phyloP scores from a whole-genome alignment of 345 rosid species.

The Rhizophora apiculata region DNA sequence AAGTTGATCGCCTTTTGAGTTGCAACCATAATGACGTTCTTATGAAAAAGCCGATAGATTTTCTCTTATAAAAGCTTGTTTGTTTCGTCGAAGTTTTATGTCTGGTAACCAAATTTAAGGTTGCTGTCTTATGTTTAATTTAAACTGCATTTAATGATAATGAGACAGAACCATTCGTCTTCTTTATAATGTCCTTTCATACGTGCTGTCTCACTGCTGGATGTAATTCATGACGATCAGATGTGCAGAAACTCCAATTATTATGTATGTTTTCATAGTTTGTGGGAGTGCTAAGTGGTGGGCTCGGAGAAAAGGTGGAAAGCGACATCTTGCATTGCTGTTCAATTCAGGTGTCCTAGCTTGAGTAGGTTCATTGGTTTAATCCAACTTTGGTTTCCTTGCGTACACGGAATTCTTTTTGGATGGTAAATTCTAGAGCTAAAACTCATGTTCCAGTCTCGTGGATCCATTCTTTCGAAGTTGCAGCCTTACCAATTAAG shows the following conservation, averaged over 20 bases:
- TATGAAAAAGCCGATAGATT: neutral
- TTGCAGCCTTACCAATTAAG: too few species aligned
- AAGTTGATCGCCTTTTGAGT: neutral
- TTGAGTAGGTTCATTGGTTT: neutral
- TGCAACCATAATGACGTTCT: neutral
- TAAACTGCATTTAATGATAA: neutral
- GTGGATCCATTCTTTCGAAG: too few species aligned
- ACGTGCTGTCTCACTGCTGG: neutral
- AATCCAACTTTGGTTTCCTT: neutral
- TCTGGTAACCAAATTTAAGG: too few species aligned
- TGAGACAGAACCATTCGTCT: neutral
- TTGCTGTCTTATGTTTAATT: neutral
- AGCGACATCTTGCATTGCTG: neutral
- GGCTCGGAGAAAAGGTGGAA: constrained; percentile 1
- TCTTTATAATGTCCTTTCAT: neutral
- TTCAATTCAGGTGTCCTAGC: neutral
- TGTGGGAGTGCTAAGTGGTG: constrained; percentile 1
- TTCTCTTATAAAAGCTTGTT: neutral
- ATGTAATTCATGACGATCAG: neutral
- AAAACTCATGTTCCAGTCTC: neutral
- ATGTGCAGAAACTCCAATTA: constrained; percentile 1
- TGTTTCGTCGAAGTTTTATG: too few species aligned
- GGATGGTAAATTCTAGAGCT: neutral
- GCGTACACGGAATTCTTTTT: neutral
- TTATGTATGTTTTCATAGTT: neutral